Evolutionary conservation across 352 stramenopile species (phyloP), one percentile per base, ranked within the genome.

Genomic region (Phytopythium vexans): DNA sequence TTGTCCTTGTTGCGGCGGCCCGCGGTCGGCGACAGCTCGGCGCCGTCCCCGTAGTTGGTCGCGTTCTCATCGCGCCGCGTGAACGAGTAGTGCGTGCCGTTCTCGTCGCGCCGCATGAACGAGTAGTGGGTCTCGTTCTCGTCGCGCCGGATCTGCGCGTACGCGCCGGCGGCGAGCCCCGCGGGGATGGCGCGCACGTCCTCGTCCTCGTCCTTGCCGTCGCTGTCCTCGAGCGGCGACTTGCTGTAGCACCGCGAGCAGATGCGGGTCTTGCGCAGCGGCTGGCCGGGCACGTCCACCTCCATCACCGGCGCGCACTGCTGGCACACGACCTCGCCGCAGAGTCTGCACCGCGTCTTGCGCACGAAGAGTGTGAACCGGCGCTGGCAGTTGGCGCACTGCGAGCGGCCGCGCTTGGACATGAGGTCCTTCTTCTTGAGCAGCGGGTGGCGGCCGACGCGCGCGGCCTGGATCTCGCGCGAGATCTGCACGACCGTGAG

Each of bases 241-340:
- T 60, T 63, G 45, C 73, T 62, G 47, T 76, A 74, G 65, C 78
- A 89, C 41, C 70, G 73, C 27, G 70, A 66, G 46, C 78, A 89
- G 14, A 89, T 75, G 6, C 78, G 69, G 27, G 78, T 89, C 52
- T 86, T 86, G 37, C 64, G 49, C 12, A 65, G 56, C 3, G 60
- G 56, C 6, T 58, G 53, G 16, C 63, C 60, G 0, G 67, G 58
- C 11, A 59, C 55, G 5, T 71, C 69, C 34, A 70, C 77, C 44
- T 82, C 64, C 11, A 89, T 65, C 8, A 81, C 67, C 6, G 81
- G 81, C 6, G 81, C 81, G 52, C 81, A 91, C 1, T 76, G 66
- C 47, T 88, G 78, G 27, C 81, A 92, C 16, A 89, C 77, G 31
- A 92, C 81, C 48, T 92, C 74, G 7, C 81, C 81, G 41, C 81